Percentiles rank a stretch among this genome's conserved stretches.
Evolutionary conservation across 2,329 filamentous ascomycete genomes (phyloP).

Genomic region (Tricladium varicosporioides): DNA sequence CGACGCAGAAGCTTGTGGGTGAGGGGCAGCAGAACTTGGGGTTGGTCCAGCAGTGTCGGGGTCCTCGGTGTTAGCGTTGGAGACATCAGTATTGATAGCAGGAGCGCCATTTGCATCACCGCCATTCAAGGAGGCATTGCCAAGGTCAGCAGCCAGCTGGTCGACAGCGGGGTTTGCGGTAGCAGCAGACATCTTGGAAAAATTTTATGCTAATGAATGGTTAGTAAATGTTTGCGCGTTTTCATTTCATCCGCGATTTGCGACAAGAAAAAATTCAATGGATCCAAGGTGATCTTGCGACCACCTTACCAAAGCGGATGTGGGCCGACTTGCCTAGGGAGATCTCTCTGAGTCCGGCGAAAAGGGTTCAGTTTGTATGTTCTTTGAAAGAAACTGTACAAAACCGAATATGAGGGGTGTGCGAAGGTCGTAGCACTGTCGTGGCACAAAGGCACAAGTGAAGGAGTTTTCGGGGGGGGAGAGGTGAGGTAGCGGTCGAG

Average conservation of each 20-base stretch:
- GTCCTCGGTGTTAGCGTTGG: constrained; percentile 53
- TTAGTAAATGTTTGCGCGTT: constrained; percentile 14
- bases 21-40: constrained; percentile 68
- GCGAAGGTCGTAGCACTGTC: constrained; percentile 23
- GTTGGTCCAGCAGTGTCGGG: constrained; percentile 66
- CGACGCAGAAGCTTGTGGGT: constrained; percentile 91
- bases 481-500: constrained; percentile 26
- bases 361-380: constrained; percentile 11
- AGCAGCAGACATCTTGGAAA: constrained; percentile 58
- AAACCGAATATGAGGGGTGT: constrained; percentile 20
- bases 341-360: constrained; percentile 22
- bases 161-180: constrained; percentile 63
- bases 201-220: constrained; percentile 20
- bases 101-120: constrained; percentile 64
- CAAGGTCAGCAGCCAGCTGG: constrained; percentile 77
- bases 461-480: constrained; percentile 18
- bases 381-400: constrained; percentile 23
- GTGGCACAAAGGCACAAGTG: constrained; percentile 19
- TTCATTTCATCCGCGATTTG: background rate
- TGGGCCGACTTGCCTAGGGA: constrained; percentile 20
- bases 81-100: constrained; percentile 73
- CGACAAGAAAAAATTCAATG: background rate
- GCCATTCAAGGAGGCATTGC: constrained; percentile 68
- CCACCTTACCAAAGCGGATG: constrained; percentile 8
- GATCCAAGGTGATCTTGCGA: constrained; percentile 7